Percentiles rank a stretch among this genome's conserved stretches.
These are phyloP conservation scores for Omphalea diandra DNA, from an alignment of 441 rosid genomes.

Conservation along the genomic window DNA sequence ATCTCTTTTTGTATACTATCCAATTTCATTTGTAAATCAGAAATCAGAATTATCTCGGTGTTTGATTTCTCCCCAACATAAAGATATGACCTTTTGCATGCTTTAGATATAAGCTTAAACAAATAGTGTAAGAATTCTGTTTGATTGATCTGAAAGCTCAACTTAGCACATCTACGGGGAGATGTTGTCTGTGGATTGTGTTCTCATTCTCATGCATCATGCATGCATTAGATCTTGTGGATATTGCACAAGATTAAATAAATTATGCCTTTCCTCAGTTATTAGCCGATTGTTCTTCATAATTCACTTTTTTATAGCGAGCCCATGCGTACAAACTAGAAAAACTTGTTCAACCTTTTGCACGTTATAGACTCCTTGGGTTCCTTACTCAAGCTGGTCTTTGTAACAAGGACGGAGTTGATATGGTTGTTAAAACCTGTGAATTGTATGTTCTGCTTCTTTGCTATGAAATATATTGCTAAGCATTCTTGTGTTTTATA, in stretches of 20 bases:
- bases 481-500: background rate
- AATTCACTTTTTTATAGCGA: background rate
- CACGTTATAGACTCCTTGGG: background rate
- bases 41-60: background rate
- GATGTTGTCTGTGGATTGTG: background rate
- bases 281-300: background rate
- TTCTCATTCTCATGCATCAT: background rate
- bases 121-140: background rate
- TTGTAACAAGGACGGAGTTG: background rate
- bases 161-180: background rate
- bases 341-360: background rate
- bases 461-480: background rate
- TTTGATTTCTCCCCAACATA: background rate
- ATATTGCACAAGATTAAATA: background rate
- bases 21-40: too few relatives aligned
- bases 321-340: background rate
- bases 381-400: background rate
- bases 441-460: background rate
- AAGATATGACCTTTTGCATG: background rate
- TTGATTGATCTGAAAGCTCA: background rate
- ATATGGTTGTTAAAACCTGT: background rate
- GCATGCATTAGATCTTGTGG: background rate
- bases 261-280: background rate
- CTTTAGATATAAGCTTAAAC: background rate
- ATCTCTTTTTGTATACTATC: too few relatives aligned